Evolutionary conservation across 1,284 basidiomycete species (phyloP), one percentile per base, ranked within the genome.

Genomic region (Tilletia caries): DNA sequence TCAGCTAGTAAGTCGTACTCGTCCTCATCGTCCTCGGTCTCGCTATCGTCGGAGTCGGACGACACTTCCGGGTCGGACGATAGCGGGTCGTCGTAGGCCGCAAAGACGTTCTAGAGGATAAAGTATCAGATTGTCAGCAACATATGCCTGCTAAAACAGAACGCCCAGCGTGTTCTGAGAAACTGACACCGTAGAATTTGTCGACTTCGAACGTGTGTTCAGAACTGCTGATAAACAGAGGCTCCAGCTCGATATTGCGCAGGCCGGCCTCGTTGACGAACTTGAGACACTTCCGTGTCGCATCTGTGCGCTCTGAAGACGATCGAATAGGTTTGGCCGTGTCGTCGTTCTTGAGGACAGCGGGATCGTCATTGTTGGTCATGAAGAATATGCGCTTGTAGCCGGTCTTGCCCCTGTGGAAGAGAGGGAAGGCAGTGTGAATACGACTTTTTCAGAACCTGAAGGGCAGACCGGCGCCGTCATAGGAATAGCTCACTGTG

Each of bases 381-480:
- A 98, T 91, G 65, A 94, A 86, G 80, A 98, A 97, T 1, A 98
- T 88, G 10, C 95, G 89, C 80, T 95, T 95, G 41, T 90, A 89
- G 0, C 93, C 92, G 0, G 90, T 91, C 77, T 92, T 93, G 3
- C 91, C 67, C 88, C 92, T 18, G 92, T 93, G 73, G 44, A 37
- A 54, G 23, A 12, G 18, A 41, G 15, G 15, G 37, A 10, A 41
- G 2, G 37, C 37, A 41, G 15, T 6, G 8, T 41, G 37, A 41
- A 15, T 41, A n/a, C n/a, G n/a, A n/a, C n/a, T n/a, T n/a, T n/a
- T n/a, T n/a, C n/a, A n/a, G 18, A 44, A 44, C 18, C 32, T 8
- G 54, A 48, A 44, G 5, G 29, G n/a, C 67, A 13, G 58, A 60
- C 83, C 87, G 78, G 73, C 94, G 93, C 90, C 89, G 78, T 93